Evolutionary conservation across 805 yeast genomes (phyloP), one percentile per base, ranked within the genome.

Genomic region (Pichia nakasei): DNA sequence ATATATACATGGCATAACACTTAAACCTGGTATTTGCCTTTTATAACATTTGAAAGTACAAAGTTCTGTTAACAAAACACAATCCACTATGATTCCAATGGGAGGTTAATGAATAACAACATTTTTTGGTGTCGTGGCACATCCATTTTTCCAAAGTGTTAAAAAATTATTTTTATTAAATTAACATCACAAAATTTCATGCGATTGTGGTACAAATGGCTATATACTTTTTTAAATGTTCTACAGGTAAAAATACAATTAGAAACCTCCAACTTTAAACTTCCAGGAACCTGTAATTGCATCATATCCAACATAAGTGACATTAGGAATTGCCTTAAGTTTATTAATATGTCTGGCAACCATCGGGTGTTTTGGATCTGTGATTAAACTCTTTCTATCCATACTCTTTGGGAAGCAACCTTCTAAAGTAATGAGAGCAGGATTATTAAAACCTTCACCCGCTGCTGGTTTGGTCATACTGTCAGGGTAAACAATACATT

Each of bases 371-470:
- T 78, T 76, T 3, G 85, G 81, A 58, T 91, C 96, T 44, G 78
- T 78, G 46, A 93, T 76, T 6, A 85, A 82, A 56, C 78, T 69
- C 52, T 80, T 76, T 19, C 84, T 82, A 48, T 80, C 83, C 55
- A 76, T 82, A 39, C 81, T 70, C n/a, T 75, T 62, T 20, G 97
- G 96, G 63, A 75, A 89, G 58, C 95, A 85, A 13, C 82, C 80
- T 52, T 82, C 85, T 42, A 88, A 63, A 2, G 91, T 77, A 37
- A 88, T 76, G 48, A 73, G 73, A 8, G 85, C 84, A 6, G 83
- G 80, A 27, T 85, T 71, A 57, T 91, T 91, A 48, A 93, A 70
- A 0, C 96, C 97, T 53, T 85, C 85, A 5, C 96, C 96, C 24
- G 61, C 56, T 37, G 67, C 63, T 11, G 95, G 94, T 51, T 72